These are phyloP conservation scores for Fusarium illudens DNA, from an alignment of 2,329 filamentous ascomycete genomes.

Conservation along the genomic window DNA sequence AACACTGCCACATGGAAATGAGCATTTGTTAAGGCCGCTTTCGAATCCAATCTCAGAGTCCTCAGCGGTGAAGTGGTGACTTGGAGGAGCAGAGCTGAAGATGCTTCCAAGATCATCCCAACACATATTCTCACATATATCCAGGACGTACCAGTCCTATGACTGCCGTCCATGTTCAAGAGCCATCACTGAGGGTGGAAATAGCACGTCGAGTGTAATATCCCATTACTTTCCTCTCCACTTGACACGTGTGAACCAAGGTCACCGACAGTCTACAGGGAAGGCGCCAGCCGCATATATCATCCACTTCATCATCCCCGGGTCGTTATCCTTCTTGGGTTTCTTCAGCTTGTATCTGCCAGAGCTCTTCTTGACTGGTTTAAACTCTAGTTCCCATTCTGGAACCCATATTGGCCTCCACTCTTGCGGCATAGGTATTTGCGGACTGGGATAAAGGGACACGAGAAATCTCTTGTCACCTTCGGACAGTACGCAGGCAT, in stretches of 20 bases:
- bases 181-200: background rate
- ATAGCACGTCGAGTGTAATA: background rate
- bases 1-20: background rate
- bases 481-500: background rate
- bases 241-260: background rate
- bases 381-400: background rate
- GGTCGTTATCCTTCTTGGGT: background rate
- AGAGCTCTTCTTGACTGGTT: background rate
- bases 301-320: background rate
- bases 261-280: background rate
- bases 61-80: too few relatives aligned
- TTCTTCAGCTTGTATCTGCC: background rate
- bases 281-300: background rate
- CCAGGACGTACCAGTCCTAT: background rate
- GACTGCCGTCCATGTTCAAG: background rate
- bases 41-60: too few relatives aligned
- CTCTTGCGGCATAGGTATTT: background rate
- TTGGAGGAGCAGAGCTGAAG: too few relatives aligned
- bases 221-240: background rate
- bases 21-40: too few relatives aligned
- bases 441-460: background rate
- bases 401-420: background rate
- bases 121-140: too few relatives aligned
- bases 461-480: background rate
- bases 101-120: too few relatives aligned